These are phyloP conservation scores for Xylaria sp. DNA, from an alignment of 2,329 filamentous ascomycete species.

Conservation along the genomic window DNA sequence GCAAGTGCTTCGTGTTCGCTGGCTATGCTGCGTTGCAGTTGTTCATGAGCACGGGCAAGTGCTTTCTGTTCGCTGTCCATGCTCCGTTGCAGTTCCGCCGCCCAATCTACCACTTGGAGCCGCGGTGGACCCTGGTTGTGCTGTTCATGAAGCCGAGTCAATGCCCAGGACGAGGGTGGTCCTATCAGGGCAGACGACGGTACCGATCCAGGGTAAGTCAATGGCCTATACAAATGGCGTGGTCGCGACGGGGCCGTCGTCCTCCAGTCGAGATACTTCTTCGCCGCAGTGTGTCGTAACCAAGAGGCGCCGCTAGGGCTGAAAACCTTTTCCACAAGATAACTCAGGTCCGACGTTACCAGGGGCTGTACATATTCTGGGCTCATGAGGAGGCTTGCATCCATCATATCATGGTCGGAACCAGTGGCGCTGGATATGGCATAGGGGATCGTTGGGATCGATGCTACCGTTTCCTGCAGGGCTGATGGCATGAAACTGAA, in stretches of 20 bases:
- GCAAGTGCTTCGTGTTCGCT: constrained; percentile 70
- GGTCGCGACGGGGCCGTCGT: constrained; percentile 34
- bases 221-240: constrained; percentile 43
- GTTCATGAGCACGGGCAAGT: constrained; percentile 57
- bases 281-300: constrained; percentile 79
- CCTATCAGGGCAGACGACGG: constrained; percentile 19
- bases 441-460: constrained; percentile 57
- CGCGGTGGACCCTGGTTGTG: constrained; percentile 41
- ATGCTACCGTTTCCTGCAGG: constrained; percentile 26
- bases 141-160: constrained; percentile 59
- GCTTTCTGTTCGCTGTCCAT: constrained; percentile 71
- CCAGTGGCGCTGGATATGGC: constrained; percentile 75
- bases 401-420: constrained; percentile 80
- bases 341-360: constrained; percentile 70
- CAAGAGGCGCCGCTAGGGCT: constrained; percentile 77
- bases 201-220: constrained; percentile 25
- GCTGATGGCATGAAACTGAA: constrained; percentile 65
- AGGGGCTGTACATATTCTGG: constrained; percentile 86
- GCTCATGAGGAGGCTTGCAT: constrained; percentile 91
- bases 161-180: constrained; percentile 53
- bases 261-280: constrained; percentile 78
- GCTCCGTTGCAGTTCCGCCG: constrained; percentile 76
- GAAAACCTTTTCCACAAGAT: constrained; percentile 74
- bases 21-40: constrained; percentile 69
- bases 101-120: constrained; percentile 80